phyloP scores from a whole-genome alignment of 2,329 filamentous ascomycete species.

The Calonectria leucothoes region DNA sequence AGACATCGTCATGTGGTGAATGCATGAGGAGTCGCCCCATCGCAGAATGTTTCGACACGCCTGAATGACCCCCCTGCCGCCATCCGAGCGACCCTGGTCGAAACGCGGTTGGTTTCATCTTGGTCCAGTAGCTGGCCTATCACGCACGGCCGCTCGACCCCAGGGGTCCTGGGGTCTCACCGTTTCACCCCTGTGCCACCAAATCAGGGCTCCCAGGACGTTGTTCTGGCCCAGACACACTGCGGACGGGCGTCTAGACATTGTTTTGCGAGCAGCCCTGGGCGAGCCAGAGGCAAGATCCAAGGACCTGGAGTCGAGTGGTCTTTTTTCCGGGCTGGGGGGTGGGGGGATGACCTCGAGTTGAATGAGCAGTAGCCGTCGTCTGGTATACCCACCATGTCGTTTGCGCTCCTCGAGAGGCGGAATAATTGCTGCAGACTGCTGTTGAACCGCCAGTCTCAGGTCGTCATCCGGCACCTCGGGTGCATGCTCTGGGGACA shows the following conservation, averaged over 20 bases:
- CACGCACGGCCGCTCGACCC: constrained; percentile 38
- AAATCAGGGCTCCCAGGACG: constrained; percentile 26
- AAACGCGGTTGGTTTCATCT: constrained; percentile 45
- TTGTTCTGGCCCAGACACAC: not conserved
- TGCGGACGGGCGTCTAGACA: constrained; percentile 1
- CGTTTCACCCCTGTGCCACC: constrained; percentile 40
- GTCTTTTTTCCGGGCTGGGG: not conserved
- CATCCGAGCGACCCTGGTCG: constrained; percentile 38
- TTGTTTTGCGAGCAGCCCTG: not conserved
- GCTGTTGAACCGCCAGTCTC: constrained; percentile 6
- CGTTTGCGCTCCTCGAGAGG: not conserved
- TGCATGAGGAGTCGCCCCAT: constrained; percentile 16
- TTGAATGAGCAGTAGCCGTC: not conserved
- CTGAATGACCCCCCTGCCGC: constrained; percentile 31
- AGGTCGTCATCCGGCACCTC: not conserved
- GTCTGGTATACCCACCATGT: not conserved
- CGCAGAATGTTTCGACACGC: constrained; percentile 20
- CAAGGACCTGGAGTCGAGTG: not conserved
- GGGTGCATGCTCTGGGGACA: constrained; percentile 1
- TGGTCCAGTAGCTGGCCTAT: constrained; percentile 38
- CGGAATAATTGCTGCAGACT: constrained; percentile 15
- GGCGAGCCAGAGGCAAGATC: not conserved
- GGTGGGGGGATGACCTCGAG: not conserved
- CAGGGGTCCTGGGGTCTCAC: constrained; percentile 39
- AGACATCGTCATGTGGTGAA: constrained; percentile 20